A percentile compares a stretch with the other conserved stretches of the same genome.
These are phyloP conservation scores for Russula vinacea DNA, from an alignment of 768 basidiomycete genomes.

Conservation along the genomic window DNA sequence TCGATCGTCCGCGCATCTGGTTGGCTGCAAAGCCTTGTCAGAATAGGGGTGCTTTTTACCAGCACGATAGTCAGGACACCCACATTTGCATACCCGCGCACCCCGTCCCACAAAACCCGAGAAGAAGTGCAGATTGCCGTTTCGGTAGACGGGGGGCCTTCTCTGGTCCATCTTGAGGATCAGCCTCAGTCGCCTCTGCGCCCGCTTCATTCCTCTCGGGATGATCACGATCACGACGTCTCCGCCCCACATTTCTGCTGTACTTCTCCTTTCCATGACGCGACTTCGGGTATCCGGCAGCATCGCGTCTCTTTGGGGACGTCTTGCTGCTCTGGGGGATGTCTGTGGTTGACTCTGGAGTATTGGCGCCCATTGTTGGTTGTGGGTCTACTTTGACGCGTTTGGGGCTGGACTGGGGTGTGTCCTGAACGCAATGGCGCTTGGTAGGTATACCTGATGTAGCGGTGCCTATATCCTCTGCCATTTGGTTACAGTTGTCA, in stretches of 20 bases:
- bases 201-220: constrained; percentile 36
- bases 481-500: constrained; percentile 1
- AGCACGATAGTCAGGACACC: constrained; percentile 36
- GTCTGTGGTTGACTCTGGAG: constrained; percentile 4
- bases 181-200: constrained; percentile 19
- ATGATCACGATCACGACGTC: constrained; percentile 38
- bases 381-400: constrained; percentile 27
- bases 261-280: constrained; percentile 40
- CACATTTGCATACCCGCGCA: constrained; percentile 97
- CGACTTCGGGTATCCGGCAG: constrained; percentile 38
- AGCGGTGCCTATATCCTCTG: constrained; percentile 1
- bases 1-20: constrained; percentile 81
- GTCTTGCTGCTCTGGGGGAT: constrained; percentile 19
- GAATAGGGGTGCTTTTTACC: neutral
- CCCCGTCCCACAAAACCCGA: constrained; percentile 91
- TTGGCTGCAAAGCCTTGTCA: constrained; percentile 47
- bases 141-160: constrained; percentile 72
- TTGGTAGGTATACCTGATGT: constrained; percentile 11
- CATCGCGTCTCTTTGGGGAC: constrained; percentile 29
- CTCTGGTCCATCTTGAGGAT: constrained; percentile 6
- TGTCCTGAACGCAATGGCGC: constrained; percentile 8
- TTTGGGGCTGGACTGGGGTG: constrained; percentile 11
- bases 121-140: constrained; percentile 74
- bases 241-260: constrained; percentile 40
- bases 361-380: neutral